A percentile compares a stretch with the other conserved stretches of the same genome.
phyloP scores from a whole-genome alignment of 2,329 filamentous ascomycete genomes.

The Nemania abortiva region DNA sequence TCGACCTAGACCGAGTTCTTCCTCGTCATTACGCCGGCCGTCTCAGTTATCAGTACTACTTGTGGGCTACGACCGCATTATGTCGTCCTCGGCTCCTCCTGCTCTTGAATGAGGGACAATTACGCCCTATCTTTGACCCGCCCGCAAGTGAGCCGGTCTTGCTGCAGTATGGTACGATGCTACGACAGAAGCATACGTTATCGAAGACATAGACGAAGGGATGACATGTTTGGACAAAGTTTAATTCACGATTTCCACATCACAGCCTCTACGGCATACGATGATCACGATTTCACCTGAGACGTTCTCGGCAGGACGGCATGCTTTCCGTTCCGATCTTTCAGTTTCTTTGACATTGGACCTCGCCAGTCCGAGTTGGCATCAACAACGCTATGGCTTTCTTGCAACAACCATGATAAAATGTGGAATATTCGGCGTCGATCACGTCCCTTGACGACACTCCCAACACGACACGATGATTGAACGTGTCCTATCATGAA shows the following conservation, averaged over 20 bases:
- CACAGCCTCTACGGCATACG: conserved; percentile 25
- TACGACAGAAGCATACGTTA: conserved; percentile 43
- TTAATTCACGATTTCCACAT: conserved; percentile 5
- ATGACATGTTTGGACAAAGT: conserved; percentile 32
- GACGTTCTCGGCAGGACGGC: conserved; percentile 26
- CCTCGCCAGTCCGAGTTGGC: conserved; percentile 5
- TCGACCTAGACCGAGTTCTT: conserved; percentile 49
- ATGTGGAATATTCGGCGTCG: conserved; percentile 22
- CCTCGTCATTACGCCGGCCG: conserved; percentile 55
- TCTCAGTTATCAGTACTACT: conserved; percentile 64
- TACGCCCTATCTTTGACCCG: conserved; percentile 31
- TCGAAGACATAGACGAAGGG: conserved; percentile 46
- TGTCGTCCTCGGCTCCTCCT: conserved; percentile 55
- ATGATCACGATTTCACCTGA: conserved; percentile 33
- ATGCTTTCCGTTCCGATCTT: conserved; percentile 13
- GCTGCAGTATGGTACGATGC: conserved; percentile 40
- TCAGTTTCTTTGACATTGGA: conserved; percentile 24
- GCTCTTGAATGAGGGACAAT: conserved; percentile 38
- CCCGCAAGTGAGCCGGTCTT: conserved; percentile 17
- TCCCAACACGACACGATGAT: conserved; percentile 32
- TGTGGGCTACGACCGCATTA: conserved; percentile 58
- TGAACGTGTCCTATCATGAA: conserved; percentile 28
- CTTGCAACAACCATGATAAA: conserved; percentile 15
- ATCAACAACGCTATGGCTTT: conserved; percentile 27
- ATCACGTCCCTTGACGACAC: conserved; percentile 10